Evolutionary conservation across 768 basidiomycete genomes (phyloP), one percentile per base, ranked within the genome.

Genomic region (Lentinula guzmanii): DNA sequence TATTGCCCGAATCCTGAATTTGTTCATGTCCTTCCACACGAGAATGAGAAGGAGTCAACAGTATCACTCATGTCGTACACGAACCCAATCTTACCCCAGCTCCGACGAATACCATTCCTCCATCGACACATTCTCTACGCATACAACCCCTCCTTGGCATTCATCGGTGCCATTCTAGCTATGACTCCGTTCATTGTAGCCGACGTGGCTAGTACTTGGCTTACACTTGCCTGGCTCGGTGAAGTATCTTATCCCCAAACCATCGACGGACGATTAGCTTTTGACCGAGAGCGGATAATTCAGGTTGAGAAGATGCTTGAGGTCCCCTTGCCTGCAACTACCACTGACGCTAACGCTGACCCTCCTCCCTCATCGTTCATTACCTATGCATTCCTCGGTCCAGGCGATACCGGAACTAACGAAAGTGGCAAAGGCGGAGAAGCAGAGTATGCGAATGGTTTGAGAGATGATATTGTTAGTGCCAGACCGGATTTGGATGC

Each of bases 171-270:
- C 41, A 52, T 76, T 8, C 68, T 79, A 50, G 74, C 75, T 9
- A 78, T 76, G 63, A 81, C 76, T 8, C 82, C 82, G 1, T 83
- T 83, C 66, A 71, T 71, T 3, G 70, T 82, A 62, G 76, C 78
- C 0, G 81, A 83, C 62, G 69, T 84, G 48, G 71, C 71, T n/a
- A 80, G 78, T 66, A 79, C 79, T 2, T 82, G 78, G 78, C 73
- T 84, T 39, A 66, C 80, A 1, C 70, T 80, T 18, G 74, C 75
- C 2, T 82, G 79, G 79, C 61, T 63, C 2, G 65, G 70, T 1
- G 61, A 67, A 28, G 65, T 75, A 10, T 11, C 63, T 1, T 73
- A 79, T 60, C 79, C 80, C 0, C 52, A 65, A n/a, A 74, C 76
- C 0, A 7, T 65, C 1, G 70, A 71, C 33, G 72, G 62, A 1